Base-by-base conservation (phyloP, 371 early-diverging fungal species). In the Haplosporangium sp. region DNA sequence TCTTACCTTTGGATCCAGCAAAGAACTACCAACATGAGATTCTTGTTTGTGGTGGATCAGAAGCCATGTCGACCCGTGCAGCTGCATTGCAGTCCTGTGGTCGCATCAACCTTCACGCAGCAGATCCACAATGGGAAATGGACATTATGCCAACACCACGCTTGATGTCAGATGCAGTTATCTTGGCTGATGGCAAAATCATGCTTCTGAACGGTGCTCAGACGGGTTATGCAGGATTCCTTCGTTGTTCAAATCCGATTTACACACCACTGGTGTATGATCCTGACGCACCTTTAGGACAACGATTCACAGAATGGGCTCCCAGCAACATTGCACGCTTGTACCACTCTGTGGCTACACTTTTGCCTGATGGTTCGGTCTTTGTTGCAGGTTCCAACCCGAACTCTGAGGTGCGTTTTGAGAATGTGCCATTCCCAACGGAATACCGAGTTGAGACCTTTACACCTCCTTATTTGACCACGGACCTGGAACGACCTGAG, bases 321-420 rank as follows among this genome's bases (percentile, higher is more conserved):
- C 59, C 83, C 16, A 86, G 89, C 2, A 81, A 85, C 55, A 86
- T 90, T 67, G 84, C 90, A 0, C 73, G 91, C 12, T 83, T 90
- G 85, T 90, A 90, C 62, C 89, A 90, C 59, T 90, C 91, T 0
- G 85, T 86, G 0, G 90, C 89, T 1, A 70, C 84, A 42, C 80
- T 89, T 0, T 50, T 91, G 6, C 89, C 91, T n/a, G 85, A 83
- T 54, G 86, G 75, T 20, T 51, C 73, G 5, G 83, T 85, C 37
- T 67, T 85, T 50, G 64, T 85, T 23, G 43, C 82, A 7, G 86
- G 86, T 23, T 72, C 74, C 18, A 69, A 59, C 64, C 80, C 58
- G 57, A 76, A 74, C 58, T 52, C 56, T 10, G 55, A 62, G 42
- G 64, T 59, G 20, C 59, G 62, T 21, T 12, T 13, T 37, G 18